Conservation (phyloP, 2,329 filamentous ascomycete species). For the Colletotrichum theobromicola region DNA sequence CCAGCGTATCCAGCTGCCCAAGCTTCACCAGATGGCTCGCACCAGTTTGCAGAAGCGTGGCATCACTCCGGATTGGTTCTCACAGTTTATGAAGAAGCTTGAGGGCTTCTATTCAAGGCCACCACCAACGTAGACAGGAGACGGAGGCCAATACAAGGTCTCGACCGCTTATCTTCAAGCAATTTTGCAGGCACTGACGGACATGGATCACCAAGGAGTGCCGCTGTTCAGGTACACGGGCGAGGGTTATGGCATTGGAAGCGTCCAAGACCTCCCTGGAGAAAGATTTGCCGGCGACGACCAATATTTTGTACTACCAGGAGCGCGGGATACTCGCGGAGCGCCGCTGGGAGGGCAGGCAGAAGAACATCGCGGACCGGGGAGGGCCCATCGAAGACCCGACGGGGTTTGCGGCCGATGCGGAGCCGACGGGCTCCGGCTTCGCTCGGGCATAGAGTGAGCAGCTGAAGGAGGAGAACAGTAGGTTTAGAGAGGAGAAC, state of each 20-base stretch:
- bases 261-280: no score
- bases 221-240: neutral
- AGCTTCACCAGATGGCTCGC: neutral
- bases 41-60: neutral
- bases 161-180: fast-evolving
- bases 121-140: neutral
- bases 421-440: neutral
- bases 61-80: neutral
- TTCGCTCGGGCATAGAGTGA: neutral
- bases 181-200: neutral
- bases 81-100: neutral
- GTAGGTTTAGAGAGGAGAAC: no score
- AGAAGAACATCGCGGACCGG: neutral
- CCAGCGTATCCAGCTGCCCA: neutral
- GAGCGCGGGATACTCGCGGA: neutral
- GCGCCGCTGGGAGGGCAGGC: neutral
- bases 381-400: neutral
- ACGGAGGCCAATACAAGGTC: neutral
- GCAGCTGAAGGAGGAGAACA: neutral
- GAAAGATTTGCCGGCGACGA: no score
- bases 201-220: neutral
- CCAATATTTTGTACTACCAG: no score
- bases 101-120: neutral
- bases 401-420: neutral
- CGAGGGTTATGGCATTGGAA: neutral